Evolutionary conservation across 345 rosid species (phyloP), one percentile per base, ranked within the genome.

Genomic region (Populus tremula): DNA sequence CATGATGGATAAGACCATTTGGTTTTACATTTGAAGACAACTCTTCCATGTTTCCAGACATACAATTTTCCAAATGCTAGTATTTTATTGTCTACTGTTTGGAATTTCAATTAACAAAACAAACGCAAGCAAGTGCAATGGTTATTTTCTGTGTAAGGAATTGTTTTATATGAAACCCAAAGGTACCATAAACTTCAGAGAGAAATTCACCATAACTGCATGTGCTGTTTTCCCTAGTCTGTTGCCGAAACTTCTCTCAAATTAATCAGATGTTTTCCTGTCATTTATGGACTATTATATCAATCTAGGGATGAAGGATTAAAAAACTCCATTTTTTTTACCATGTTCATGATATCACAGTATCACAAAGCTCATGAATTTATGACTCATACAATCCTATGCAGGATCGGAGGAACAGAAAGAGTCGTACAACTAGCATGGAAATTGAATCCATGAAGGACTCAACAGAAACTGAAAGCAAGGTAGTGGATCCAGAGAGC

Each of bases 371-470:
- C 43, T 21, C 39, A 38, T 64, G 50, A 39, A 63, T 29, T 75
- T 10, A 10, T 41, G 21, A 64, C 39, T 18, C 72, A 10, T 20
- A 39, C n/a, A 71, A 59, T 80, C 76, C 43, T 66, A 67, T 75
- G 84, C 83, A 95, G 98, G 97, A 87, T 72, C 87, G 96, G 68
- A 93, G 91, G 85, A 89, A 86, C 79, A 86, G 93, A 76, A 93
- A 79, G 83, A 91, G 93, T 78, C 90, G 87, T 17, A 85, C 93
- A 3, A 81, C 84, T 10, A 89, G 96, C 83, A 86, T 89, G 90
- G 99, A 95, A 71, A 93, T 91, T 1, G 91, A 90, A 79, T 88
- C 90, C 53, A 61, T 84, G 77, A 92, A 92, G 75, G 96, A 93
- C 68, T 80, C 89, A 75, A 81, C 68, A 2, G 90, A 82, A 2